Evolutionary conservation across 139 green algal genomes (phyloP).

Genomic region (Closterium sp.): DNA sequence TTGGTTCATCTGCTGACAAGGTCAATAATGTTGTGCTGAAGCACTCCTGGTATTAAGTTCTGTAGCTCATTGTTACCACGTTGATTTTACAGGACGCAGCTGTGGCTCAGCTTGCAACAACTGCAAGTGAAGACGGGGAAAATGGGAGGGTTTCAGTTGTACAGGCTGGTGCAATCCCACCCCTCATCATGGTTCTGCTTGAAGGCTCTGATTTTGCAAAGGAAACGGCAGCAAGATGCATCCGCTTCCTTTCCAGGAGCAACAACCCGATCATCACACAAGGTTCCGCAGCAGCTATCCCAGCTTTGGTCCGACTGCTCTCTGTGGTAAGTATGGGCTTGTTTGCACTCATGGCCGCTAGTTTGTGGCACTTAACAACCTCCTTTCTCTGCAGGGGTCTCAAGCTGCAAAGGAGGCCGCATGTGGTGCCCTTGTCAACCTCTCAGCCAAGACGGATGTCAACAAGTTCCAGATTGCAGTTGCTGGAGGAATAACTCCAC

Average conservation of each 20-base stretch:
- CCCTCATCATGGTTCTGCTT: conserved; percentile 13
- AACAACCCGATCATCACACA: conserved; percentile 28
- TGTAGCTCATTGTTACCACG: too few species aligned
- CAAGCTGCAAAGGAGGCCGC: conserved; percentile 19
- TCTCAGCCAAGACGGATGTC: conserved; percentile 33
- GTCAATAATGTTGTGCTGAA: conserved; percentile 1
- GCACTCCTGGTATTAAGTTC: too few species aligned
- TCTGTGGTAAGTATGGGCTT: not conserved
- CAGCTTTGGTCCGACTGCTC: not conserved
- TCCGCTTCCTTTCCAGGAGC: conserved; percentile 31
- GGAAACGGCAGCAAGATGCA: conserved; percentile 12
- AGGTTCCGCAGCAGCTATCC: conserved; percentile 1
- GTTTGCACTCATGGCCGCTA: not conserved
- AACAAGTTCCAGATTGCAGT: conserved; percentile 41
- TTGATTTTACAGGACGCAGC: not conserved
- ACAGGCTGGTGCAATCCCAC: conserved; percentile 23
- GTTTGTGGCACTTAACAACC: not conserved
- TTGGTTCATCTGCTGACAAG: conserved; percentile 17
- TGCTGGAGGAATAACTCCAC: not conserved
- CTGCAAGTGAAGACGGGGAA: not conserved
- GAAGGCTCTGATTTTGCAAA: not conserved
- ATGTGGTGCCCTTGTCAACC: conserved; percentile 21
- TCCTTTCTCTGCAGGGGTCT: conserved; percentile 15
- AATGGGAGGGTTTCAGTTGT: not conserved
- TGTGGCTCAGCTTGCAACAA: not conserved